Base-by-base conservation (phyloP, 352 stramenopile species). In the Globisporangium middletonii region DNA sequence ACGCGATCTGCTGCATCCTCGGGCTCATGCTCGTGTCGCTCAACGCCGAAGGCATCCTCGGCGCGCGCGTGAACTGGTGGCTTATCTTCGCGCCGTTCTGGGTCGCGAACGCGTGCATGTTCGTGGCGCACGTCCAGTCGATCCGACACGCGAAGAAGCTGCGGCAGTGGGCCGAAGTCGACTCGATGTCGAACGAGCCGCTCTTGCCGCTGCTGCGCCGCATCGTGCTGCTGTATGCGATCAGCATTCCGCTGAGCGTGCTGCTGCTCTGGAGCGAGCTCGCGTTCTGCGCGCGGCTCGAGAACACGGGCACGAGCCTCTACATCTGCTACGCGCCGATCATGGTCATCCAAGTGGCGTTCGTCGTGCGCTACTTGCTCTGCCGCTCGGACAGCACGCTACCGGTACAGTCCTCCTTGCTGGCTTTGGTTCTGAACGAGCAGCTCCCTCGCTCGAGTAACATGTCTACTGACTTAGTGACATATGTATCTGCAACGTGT, bases 201-300 rank as follows among this genome's bases (percentile, higher is more conserved):
- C 61, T 94, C 44, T 60, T 94, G 56, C 83, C 83, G 46, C 70
- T 94, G 37, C 57, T 94, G 53, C 73, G 81, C 37, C 69, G 83
- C 33, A 88, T 94, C 44, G 68, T 94, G 33, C 66, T 89, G 26
- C 63, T 94, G 19, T 94, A 94, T 63, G 76, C 72, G 38, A 71
- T 91, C 45, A 91, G 70, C 52, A 67, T 90, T 27, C 83, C 83
- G 41, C 66, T 94, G n/a, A 66, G 73, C 18, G 44, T 84, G 51
- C 61, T 94, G 53, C 60, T 94, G 59, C 69, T 94, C 11, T 94
- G 81, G 83, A 90, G 81, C 58, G 77, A 94, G 55, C 48, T 94
- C 50, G 83, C 83, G 18, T 94, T 94, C 51, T 94, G 83, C 48
- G 81, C 80, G 30, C 79, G 80, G 43, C 59, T 94, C 19, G 65